phyloP scores from a whole-genome alignment of 129 eudicot genomes.

The Silybum marianum region DNA sequence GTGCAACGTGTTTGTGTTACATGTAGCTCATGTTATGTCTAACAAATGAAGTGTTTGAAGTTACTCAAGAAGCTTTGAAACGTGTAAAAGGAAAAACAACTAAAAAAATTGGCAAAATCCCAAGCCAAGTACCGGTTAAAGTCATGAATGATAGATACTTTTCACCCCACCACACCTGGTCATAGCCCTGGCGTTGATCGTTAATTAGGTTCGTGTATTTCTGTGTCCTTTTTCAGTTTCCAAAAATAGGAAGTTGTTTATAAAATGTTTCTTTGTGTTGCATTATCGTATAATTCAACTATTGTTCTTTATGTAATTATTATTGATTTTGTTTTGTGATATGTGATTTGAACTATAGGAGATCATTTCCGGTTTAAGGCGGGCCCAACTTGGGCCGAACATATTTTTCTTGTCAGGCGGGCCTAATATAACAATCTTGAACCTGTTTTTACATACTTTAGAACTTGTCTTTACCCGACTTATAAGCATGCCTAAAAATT shows the following conservation, averaged over 20 bases:
- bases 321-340: not conserved
- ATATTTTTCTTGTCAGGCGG: too few species aligned
- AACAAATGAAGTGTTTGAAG: slow-evolving; percentile 19
- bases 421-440: too few species aligned
- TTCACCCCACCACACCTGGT: slow-evolving; percentile 60
- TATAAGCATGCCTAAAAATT: too few species aligned
- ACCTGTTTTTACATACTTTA: too few species aligned
- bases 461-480: too few species aligned
- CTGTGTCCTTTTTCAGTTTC: not conserved
- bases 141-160: slow-evolving; percentile 33
- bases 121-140: slow-evolving; percentile 11
- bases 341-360: not conserved
- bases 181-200: slow-evolving; percentile 61
- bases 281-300: not conserved
- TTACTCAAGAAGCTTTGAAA: slow-evolving; percentile 6
- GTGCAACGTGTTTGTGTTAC: slow-evolving; percentile 22
- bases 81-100: not conserved
- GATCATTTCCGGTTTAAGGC: too few species aligned
- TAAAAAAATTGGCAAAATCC: not conserved
- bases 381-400: too few species aligned
- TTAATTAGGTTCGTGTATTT: slow-evolving; percentile 22
- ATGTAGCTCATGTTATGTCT: slow-evolving; percentile 28
- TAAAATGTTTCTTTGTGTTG: not conserved
- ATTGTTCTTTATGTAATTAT: not conserved
- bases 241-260: not conserved